Conservation (phyloP, 306 rosid genomes). For the Quercus engelmannii region DNA sequence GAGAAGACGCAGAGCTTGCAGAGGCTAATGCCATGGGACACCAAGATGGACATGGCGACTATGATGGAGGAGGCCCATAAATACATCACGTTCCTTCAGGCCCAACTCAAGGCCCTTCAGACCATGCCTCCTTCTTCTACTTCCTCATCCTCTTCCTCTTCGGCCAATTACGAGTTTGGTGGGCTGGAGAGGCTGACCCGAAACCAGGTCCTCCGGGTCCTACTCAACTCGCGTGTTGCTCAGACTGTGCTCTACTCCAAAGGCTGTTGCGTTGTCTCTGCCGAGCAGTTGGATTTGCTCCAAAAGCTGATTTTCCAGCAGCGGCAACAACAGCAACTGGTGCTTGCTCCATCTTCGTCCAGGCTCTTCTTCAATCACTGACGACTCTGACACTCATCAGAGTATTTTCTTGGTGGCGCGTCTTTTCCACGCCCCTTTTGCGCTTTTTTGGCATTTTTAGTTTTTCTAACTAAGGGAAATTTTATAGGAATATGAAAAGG, state of each 20-base stretch:
- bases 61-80: slow-evolving; percentile 58
- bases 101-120: slow-evolving; percentile 51
- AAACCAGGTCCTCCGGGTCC: slow-evolving; percentile 62
- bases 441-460: too few relatives aligned
- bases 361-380: slow-evolving; percentile 12
- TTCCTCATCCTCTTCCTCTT: not conserved
- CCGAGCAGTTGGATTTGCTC: slow-evolving; percentile 53
- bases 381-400: not conserved
- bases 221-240: slow-evolving; percentile 72
- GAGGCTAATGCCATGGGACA: slow-evolving; percentile 82
- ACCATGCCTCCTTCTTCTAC: slow-evolving; percentile 50
- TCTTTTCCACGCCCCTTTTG: too few relatives aligned
- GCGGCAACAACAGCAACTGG: not conserved
- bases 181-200: slow-evolving; percentile 55
- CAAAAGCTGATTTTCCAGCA: slow-evolving; percentile 9
- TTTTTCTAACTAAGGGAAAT: too few relatives aligned
- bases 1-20: slow-evolving; percentile 81
- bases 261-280: slow-evolving; percentile 61
- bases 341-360: slow-evolving; percentile 15
- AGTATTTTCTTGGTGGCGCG: not conserved
- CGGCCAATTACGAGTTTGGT: slow-evolving; percentile 5
- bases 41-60: slow-evolving; percentile 80
- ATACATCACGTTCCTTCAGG: slow-evolving; percentile 75
- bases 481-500: too few relatives aligned
- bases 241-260: slow-evolving; percentile 61